Evolutionary conservation across 768 basidiomycete genomes (phyloP), one percentile per base, ranked within the genome.

Genomic region (Lactarius sp.): DNA sequence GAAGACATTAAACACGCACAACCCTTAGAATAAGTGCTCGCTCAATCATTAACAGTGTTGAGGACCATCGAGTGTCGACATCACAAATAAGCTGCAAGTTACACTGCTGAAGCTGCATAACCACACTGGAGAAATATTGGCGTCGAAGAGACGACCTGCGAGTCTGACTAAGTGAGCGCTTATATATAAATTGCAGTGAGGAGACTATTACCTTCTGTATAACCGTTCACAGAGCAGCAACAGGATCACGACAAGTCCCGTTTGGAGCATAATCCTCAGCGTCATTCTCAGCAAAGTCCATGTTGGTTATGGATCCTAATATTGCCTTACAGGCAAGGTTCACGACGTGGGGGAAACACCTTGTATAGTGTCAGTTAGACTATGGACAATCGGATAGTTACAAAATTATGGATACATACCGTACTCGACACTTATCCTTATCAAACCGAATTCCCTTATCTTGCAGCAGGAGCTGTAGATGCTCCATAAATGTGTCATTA

Each of bases 31-130:
- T 12, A 18, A 71, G 53, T 9, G 55, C 34, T 1, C 62, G 63
- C 31, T 67, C 65, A 31, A 71, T 66, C 68, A 71, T 70, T 7
- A 67, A 41, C 33, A 61, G 66, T 1, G 66, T 70, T 41, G 71
- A 67, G 9, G 70, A 73, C 72, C 72, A 73, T 6, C 72, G 56
- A 2, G 70, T 70, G 31, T 65, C 63, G 27, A 68, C 65, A 59
- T 71, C 70, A 6, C 27, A 60, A n/a, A 71, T 42, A 5, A 70
- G 64, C 18, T 64, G 49, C 16, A 56, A 27, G 0, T 10, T 13
- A 4, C 7, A n/a, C 12, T 46, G 14, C 16, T 44, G 16, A n/a
- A 44, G 55, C 18, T 10, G 9, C 9, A 18, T 27, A 8, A 44
- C 42, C 31, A 56, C 10, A 18, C 31, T 18, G 27, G 7, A 6